Base-by-base conservation (phyloP, 208 protist species). In the Crithidia sp. region DNA sequence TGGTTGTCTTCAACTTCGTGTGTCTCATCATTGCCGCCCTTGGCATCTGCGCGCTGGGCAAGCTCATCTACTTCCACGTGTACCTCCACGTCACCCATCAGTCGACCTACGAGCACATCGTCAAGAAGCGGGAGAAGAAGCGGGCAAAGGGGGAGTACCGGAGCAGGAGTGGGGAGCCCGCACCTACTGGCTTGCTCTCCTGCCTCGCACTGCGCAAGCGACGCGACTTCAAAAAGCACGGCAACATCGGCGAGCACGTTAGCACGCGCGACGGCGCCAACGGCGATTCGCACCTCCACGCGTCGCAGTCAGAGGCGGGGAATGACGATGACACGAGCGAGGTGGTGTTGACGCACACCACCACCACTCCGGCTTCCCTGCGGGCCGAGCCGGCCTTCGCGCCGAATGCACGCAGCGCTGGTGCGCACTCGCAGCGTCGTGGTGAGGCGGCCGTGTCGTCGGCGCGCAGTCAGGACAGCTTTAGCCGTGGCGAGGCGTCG, bases 21-120 rank as follows among this genome's bases (percentile, higher is more conserved):
- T 74, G 71, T 39, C 47, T 91, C 7, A 19, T 55, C 52, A 61
- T 92, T 9, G 74, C 76, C 16, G 37, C 72, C 3, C 53, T 59
- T 9, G 87, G 85, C 37, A 74, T 83, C 17, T 69, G 68, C 55
- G 76, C 82, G 7, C 64, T 96, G 17, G 81, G 82, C 17, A 93
- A 93, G 67, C 78, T 96, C 43, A 91, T 96, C 60, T 66, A 53
- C 50, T 96, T 92, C 73, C 92, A 96, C 68, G 53, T 93, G 5
- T 91, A 89, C 71, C 84, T 96, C 16, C 70, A 82, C 57, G 75
- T 52, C 41, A 88, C 79, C 16, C 63, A 87, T 41, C 71, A 85
- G 68, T 88, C 87, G 19, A 96, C 92, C 7, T 94, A 93, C 69
- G 76, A 91, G 54, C 85, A 91, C 73, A 89, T 96, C 71, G 52